Evolutionary conservation across 2,329 filamentous ascomycete species (phyloP).

Genomic region (Diaporthe amygdali): DNA sequence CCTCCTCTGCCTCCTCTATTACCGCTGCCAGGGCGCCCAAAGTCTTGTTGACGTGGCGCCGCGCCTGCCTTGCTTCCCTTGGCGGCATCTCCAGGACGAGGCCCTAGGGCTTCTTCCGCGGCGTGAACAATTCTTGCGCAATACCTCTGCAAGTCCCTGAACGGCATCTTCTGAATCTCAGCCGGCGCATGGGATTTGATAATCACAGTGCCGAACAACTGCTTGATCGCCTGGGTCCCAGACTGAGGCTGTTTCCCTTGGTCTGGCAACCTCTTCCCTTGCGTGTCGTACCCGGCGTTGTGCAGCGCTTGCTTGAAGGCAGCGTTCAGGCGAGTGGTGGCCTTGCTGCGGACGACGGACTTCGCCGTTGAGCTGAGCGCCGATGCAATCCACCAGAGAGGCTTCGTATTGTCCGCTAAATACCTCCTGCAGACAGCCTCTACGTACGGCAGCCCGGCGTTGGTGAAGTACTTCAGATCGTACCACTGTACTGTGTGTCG

Average conservation of each 20-base stretch:
- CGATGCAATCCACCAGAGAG: slow-evolving; percentile 11
- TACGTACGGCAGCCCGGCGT: not conserved
- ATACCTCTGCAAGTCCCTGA: slow-evolving; percentile 15
- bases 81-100: not conserved
- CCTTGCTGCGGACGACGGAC: slow-evolving; percentile 16
- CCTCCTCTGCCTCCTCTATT: not conserved
- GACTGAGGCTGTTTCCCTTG: not conserved
- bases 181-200: slow-evolving; percentile 14
- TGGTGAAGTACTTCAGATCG: slow-evolving; percentile 16
- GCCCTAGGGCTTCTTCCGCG: slow-evolving; percentile 16
- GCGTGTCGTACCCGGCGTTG: slow-evolving; percentile 29
- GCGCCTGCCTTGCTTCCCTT: not conserved
- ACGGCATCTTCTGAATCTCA: slow-evolving; percentile 3
- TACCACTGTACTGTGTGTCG: not conserved
- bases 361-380: not conserved
- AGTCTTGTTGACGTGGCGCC: not conserved
- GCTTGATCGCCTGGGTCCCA: not conserved
- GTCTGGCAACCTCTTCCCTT: slow-evolving; percentile 22
- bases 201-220: slow-evolving; percentile 29
- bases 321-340: slow-evolving; percentile 21
- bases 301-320: slow-evolving; percentile 30
- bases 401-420: slow-evolving; percentile 3
- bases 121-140: slow-evolving; percentile 19
- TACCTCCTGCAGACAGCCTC: slow-evolving; percentile 17
- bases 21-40: not conserved